A percentile compares a stretch with the other conserved stretches of the same genome.
Conservation (phyloP, 768 basidiomycete species). For the Podaxis sp. region DNA sequence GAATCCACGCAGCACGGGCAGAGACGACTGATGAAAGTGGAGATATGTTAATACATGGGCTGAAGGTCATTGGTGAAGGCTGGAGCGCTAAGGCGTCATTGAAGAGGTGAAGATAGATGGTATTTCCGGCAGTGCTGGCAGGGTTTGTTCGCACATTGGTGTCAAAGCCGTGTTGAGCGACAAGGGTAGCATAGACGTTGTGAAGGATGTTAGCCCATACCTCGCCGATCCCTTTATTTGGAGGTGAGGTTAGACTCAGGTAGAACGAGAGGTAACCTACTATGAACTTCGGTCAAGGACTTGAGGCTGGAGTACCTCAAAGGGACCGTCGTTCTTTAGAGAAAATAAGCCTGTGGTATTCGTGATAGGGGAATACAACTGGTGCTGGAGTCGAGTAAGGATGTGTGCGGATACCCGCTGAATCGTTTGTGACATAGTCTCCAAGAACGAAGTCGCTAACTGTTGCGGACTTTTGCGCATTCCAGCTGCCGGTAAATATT, state of each 20-base stretch:
- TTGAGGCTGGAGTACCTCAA: conserved; percentile 8
- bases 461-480: conserved; percentile 37
- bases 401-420: conserved; percentile 53
- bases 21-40: conserved; percentile 27
- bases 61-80: conserved; percentile 13
- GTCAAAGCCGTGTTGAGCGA: conserved; percentile 4
- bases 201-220: conserved; percentile 20
- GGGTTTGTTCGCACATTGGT: conserved; percentile 19
- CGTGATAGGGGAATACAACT: neutral
- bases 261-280: neutral
- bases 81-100: conserved; percentile 24
- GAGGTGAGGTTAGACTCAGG: neutral
- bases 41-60: neutral
- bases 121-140: conserved; percentile 22
- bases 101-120: conserved; percentile 25
- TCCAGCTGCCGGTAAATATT: conserved; percentile 29
- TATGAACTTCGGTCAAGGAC: neutral
- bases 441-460: conserved; percentile 44
- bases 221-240: conserved; percentile 19
- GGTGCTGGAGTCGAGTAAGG: conserved; percentile 49
- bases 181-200: conserved; percentile 18
- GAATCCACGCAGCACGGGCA: conserved; percentile 49
- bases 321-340: neutral
- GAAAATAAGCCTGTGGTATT: neutral
- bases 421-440: conserved; percentile 50